phyloP scores from a whole-genome alignment of 2,329 filamentous ascomycete species.

The Paraphoma chrysanthemicola region DNA sequence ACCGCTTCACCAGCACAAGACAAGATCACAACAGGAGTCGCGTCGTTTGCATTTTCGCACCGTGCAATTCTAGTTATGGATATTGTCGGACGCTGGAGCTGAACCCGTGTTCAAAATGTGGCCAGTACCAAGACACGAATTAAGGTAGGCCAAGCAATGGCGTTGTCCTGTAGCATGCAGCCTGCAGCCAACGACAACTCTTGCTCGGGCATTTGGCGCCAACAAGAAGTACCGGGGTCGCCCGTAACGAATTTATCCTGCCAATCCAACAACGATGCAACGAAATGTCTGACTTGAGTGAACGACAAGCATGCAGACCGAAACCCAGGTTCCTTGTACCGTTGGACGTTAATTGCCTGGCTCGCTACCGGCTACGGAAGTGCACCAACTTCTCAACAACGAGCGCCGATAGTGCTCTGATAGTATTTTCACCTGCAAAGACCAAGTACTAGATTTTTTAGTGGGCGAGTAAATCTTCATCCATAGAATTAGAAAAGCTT shows the following conservation, averaged over 20 bases:
- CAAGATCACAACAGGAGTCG: background rate
- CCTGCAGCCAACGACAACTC: background rate
- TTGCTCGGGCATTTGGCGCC: background rate
- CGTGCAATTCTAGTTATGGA: background rate
- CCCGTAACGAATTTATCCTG: background rate
- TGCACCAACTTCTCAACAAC: background rate
- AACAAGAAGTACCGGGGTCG: background rate
- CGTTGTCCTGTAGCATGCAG: background rate
- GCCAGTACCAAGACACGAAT: background rate
- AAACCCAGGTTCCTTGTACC: background rate
- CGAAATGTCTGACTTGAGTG: background rate
- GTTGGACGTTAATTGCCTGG: background rate
- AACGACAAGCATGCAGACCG: background rate
- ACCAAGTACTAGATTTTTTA: no score
- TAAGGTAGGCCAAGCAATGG: background rate
- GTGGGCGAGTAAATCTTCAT: no score
- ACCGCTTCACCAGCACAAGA: no score
- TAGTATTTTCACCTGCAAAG: background rate
- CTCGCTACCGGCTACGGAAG: background rate
- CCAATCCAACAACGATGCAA: background rate
- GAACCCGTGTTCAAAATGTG: constrained; percentile 2
- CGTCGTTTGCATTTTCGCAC: constrained; percentile 10
- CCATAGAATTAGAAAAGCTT: no score
- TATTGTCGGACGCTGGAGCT: constrained; percentile 3
- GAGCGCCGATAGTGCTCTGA: background rate